Evolutionary conservation across 2,329 filamentous ascomycete species (phyloP).

Genomic region (Aspergillus fischeri): DNA sequence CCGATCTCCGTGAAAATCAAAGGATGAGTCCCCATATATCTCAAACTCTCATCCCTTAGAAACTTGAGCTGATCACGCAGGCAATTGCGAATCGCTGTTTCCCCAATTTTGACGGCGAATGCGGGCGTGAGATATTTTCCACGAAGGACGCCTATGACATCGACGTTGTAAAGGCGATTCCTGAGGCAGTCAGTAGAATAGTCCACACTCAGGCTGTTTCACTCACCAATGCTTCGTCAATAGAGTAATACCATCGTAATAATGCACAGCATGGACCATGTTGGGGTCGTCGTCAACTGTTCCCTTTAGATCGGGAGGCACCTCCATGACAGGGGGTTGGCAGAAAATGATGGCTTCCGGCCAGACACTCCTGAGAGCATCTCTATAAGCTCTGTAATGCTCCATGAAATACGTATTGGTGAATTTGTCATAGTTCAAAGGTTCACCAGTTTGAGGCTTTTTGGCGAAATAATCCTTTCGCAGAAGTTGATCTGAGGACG

Average conservation of each 20-base stretch:
- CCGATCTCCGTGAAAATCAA: slow-evolving; percentile 92
- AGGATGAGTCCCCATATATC: slow-evolving; percentile 83
- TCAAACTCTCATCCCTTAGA: slow-evolving; percentile 79
- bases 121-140: slow-evolving; percentile 84
- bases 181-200: slow-evolving; percentile 29
- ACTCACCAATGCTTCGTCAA: slow-evolving; percentile 90
- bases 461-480: slow-evolving; percentile 85
- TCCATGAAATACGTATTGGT: slow-evolving; percentile 90
- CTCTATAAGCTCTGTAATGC: slow-evolving; percentile 71
- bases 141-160: slow-evolving; percentile 85
- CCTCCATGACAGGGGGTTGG: slow-evolving; percentile 86
- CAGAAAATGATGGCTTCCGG: slow-evolving; percentile 81
- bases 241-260: slow-evolving; percentile 92
- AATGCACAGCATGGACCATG: slow-evolving; percentile 91
- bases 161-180: slow-evolving; percentile 94
- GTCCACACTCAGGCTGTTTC: slow-evolving; percentile 2
- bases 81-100: slow-evolving; percentile 90
- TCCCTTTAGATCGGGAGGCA: slow-evolving; percentile 82
- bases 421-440: slow-evolving; percentile 76
- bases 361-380: slow-evolving; percentile 71
- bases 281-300: slow-evolving; percentile 83
- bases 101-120: slow-evolving; percentile 88
- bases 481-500: slow-evolving; percentile 68
- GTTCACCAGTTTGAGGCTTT: slow-evolving; percentile 68
- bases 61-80: slow-evolving; percentile 81